Conservation (phyloP, 208 protist species). For the Wallacemonas sp. region DNA sequence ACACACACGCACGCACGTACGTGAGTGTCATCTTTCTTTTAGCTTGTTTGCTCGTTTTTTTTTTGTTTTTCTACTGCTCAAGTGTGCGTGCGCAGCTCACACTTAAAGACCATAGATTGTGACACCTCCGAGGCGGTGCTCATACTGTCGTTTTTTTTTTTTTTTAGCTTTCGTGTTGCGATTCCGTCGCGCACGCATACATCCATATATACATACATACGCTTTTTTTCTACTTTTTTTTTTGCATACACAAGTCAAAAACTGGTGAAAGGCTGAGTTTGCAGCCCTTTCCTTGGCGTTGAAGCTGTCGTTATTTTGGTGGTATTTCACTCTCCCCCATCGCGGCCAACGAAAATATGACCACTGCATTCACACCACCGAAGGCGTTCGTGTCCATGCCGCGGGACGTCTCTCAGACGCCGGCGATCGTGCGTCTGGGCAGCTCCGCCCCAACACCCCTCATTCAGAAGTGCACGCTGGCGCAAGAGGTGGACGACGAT, state of each 20-base stretch:
- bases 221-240: slow-evolving; percentile 19
- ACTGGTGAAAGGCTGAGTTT: not conserved
- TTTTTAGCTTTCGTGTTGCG: not conserved
- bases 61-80: slow-evolving; percentile 20
- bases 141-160: slow-evolving; percentile 10
- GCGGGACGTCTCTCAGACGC: slow-evolving; percentile 73
- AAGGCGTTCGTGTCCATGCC: slow-evolving; percentile 54
- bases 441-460: slow-evolving; percentile 66
- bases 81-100: too few relatives aligned
- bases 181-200: slow-evolving; percentile 15
- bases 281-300: not conserved
- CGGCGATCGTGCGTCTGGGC: slow-evolving; percentile 61
- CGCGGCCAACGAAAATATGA: not conserved
- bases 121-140: not conserved
- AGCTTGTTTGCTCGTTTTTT: slow-evolving; percentile 3
- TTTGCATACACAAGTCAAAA: slow-evolving; percentile 7
- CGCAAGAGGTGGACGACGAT: slow-evolving; percentile 45
- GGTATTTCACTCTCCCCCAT: not conserved
- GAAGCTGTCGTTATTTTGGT: too few relatives aligned
- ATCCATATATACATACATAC: slow-evolving; percentile 19
- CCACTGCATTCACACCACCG: slow-evolving; percentile 22
- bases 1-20: too few relatives aligned
- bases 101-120: slow-evolving; percentile 2
- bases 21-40: not conserved
- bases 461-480: slow-evolving; percentile 71